Evolutionary conservation across 169 alveolate species (phyloP), one percentile per base, ranked within the genome.

Genomic region (Cryptosporidium felis): DNA sequence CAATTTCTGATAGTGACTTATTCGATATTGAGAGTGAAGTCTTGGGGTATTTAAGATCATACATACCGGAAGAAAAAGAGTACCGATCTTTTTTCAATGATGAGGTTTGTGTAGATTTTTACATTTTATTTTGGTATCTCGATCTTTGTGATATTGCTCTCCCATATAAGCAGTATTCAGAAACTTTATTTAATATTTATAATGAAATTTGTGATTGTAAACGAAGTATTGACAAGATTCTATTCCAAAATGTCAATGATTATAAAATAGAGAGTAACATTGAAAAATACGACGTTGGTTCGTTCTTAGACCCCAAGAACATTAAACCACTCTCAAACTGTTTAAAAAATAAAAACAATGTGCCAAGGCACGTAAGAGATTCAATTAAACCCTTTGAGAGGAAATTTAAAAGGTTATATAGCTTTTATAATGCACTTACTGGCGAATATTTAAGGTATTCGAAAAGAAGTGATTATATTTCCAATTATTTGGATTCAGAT

Each of bases 41-140:
- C 1, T 14, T 49, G 23, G 38, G 56, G 1, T 74, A 41, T 14
- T 18, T 74, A 23, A 74, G 47, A 28, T 16, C 5, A 26, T 74
- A 74, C 21, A 32, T 74, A 36, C 9, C 41, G n/a, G n/a, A 38
- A 51, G 66, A 56, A 74, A 34, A 53, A 38, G 30, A 9, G 2
- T 8, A n/a, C 1, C 16, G 34, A 5, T 18, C 8, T 16, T 74
- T 36, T 41, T 51, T 53, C 23, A 40, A 32, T 12, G 58, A 74
- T 51, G 45, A 53, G 10, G 18, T 5, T 40, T 53, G 49, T 45
- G 10, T 36, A 18, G 36, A 49, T 34, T 74, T 74, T 34, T 74
- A 74, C 26, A 16, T 74, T 32, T 36, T 49, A 12, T 74, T 74
- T 38, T 74, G 85, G 85, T 74, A 53, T 30, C 61, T 74, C 5